Evolutionary conservation across 2,329 filamentous ascomycete species (phyloP), one percentile per base, ranked within the genome.

Genomic region (Stagonosporopsis chrysanthemi): DNA sequence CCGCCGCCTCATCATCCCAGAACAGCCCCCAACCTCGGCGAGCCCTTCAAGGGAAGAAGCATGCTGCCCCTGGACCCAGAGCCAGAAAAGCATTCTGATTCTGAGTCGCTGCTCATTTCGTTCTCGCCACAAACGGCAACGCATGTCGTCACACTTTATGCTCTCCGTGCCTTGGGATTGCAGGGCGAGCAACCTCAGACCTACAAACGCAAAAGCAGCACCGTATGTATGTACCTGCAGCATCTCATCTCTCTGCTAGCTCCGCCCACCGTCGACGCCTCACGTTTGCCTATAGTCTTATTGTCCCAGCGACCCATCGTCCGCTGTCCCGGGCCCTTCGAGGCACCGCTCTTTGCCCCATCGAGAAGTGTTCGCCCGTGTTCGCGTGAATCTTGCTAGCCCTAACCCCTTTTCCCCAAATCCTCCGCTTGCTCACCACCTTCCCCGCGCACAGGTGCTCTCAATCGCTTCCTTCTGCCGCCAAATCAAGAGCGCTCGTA

Each of bases 351-450:
- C 53, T 5, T 38, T n/a, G 22, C 54, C 47, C 5, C 35, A 40
- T 57, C 38, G 31, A 48, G 54, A 52, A 48, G 54, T 52, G 54
- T 57, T 57, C 54, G 48, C 23, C 54, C 54, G 54, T 44, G 39
- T 44, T 52, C 31, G 54, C 54, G 46, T 36, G 23, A 17, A 14
- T 28, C 28, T 19, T 38, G 26, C 24, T 22, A 29, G 31, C 28
- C 39, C 54, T 57, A 57, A 36, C 48, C 48, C 54, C 54, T 47
- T 52, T 57, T 52, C 40, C 48, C 26, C 2, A 24, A 26, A 23
- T 35, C 9, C 54, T 52, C 54, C 48, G 48, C 39, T 26, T 26
- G 8, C 5, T 47, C 53, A 42, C 24, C 41, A 41, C 26, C 45
- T 45, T 50, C 41, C 46, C 53, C 47, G 36, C 47, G 46, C 53